Evolutionary conservation across 768 basidiomycete species (phyloP).

Genomic region (Podaxis rugospora): DNA sequence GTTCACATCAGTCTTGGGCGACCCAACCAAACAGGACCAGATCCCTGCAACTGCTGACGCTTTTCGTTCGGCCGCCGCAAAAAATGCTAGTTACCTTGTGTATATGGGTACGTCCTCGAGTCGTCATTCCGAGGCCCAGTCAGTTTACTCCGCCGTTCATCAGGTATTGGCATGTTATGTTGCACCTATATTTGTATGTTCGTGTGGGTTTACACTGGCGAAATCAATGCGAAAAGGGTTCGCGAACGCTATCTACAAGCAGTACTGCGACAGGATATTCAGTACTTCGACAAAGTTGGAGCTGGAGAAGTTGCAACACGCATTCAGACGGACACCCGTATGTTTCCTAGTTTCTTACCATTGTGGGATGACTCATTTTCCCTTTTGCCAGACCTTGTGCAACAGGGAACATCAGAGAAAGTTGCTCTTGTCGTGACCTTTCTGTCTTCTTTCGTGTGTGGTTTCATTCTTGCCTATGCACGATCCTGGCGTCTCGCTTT

Average conservation of each 20-base stretch:
- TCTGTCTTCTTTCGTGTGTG: slow-evolving; percentile 66
- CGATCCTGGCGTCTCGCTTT: slow-evolving; percentile 80
- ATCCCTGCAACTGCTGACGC: slow-evolving; percentile 32
- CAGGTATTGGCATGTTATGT: slow-evolving; percentile 71
- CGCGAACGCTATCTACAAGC: slow-evolving; percentile 80
- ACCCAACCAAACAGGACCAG: slow-evolving; percentile 22
- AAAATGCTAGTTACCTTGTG: slow-evolving; percentile 61
- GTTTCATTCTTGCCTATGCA: slow-evolving; percentile 71
- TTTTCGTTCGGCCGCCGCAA: slow-evolving; percentile 50
- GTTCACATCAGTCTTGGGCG: slow-evolving; percentile 37
- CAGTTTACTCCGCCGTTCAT: slow-evolving; percentile 5
- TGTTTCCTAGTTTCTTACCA: slow-evolving; percentile 18
- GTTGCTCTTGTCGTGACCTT: slow-evolving; percentile 67
- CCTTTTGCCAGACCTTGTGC: slow-evolving; percentile 63
- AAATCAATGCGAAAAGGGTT: slow-evolving; percentile 77
- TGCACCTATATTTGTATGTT: slow-evolving; percentile 73
- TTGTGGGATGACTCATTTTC: neutral
- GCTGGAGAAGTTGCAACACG: slow-evolving; percentile 93
- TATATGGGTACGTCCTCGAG: slow-evolving; percentile 49
- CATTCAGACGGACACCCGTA: slow-evolving; percentile 85
- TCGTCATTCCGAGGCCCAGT: neutral
- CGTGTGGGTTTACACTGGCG: slow-evolving; percentile 71
- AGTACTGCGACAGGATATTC: slow-evolving; percentile 81
- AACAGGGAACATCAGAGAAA: slow-evolving; percentile 90
- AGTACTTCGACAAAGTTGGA: slow-evolving; percentile 88